Base-by-base conservation (phyloP, 2,329 filamentous ascomycete genomes). In the Clonostachys solani region DNA sequence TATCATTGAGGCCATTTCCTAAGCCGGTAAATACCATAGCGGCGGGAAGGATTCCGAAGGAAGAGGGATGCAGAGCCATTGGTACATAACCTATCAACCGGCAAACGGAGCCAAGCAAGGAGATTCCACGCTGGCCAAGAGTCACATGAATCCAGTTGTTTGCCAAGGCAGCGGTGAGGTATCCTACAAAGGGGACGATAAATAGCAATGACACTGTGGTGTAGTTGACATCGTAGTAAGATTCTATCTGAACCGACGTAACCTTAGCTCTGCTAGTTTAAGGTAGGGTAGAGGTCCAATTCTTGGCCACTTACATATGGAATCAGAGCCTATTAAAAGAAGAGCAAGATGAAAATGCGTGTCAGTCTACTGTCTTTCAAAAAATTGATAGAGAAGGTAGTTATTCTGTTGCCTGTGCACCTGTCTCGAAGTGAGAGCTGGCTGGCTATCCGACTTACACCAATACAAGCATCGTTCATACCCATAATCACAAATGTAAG, bases 121-220 rank as follows among this genome's bases (percentile, higher is more conserved):
- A 86, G 10, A 91, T 77, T 10, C 88, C 88, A 15, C 85, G 77
- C 58, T 89, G 87, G 35, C 89, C 88, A 44, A 82, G 70, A 36
- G 68, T 71, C 54, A 83, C 69, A 61, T 88, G 86, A 42, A 89
- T 74, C 10, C 65, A 63, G 58, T 84, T 86, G 62, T 87, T 89
- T 44, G 77, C 59, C 2, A 87, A 63, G 2, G 83, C 84, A 2
- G 84, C 82, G 3, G 75, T 56, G 13, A 80, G 73, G 63, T 88
- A 89, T 42, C 84, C 85, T 4, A 77, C 67, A 43, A 87, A 81
- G 0, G 84, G 83, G 1, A 84, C 77, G 12, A 88, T 68, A 60
- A 88, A 89, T 40, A 87, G 66, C 3, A 86, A 71, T 0, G 85
- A 85, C 5, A 88, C 76, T 46, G 84, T 66, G 5, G 79, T 76